Conservation (phyloP, 192 early-diverging fungal genomes). For the Backusella psychrophila region DNA sequence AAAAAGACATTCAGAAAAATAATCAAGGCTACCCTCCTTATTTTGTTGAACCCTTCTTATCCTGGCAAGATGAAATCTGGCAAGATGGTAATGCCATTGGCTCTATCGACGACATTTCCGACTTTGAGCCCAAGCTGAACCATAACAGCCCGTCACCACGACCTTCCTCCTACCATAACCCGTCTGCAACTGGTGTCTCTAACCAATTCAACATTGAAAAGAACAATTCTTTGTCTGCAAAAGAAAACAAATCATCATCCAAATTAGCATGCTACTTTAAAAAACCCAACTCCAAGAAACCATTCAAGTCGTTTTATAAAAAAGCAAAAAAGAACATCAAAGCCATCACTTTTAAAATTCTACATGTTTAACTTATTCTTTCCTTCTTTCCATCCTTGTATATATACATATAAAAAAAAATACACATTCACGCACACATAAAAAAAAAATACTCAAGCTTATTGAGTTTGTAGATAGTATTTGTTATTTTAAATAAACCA, state of each 20-base stretch:
- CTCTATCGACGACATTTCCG: background rate
- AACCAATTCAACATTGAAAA: background rate
- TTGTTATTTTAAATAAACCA: background rate
- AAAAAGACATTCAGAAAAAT: conserved; percentile 2
- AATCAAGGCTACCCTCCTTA: background rate
- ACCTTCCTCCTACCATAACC: background rate
- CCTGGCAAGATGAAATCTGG: conserved; percentile 2
- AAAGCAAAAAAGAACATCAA: conserved; percentile 1
- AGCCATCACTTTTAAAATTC: background rate
- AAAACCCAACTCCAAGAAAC: background rate
- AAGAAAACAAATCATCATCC: background rate
- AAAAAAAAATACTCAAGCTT: background rate
- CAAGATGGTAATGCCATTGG: background rate
- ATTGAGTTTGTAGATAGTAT: conserved; percentile 2
- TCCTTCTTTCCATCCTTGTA: background rate
- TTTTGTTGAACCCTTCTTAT: background rate
- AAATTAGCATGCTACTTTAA: background rate
- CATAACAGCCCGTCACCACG: background rate
- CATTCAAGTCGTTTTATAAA: background rate
- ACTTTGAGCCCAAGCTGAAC: background rate
- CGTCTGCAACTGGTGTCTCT: background rate
- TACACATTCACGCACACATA: background rate
- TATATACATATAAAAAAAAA: background rate
- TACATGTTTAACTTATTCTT: background rate
- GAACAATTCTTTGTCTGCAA: background rate